These are phyloP conservation scores for Paraphoma sp. DNA, from an alignment of 2,329 filamentous ascomycete genomes.

Conservation along the genomic window DNA sequence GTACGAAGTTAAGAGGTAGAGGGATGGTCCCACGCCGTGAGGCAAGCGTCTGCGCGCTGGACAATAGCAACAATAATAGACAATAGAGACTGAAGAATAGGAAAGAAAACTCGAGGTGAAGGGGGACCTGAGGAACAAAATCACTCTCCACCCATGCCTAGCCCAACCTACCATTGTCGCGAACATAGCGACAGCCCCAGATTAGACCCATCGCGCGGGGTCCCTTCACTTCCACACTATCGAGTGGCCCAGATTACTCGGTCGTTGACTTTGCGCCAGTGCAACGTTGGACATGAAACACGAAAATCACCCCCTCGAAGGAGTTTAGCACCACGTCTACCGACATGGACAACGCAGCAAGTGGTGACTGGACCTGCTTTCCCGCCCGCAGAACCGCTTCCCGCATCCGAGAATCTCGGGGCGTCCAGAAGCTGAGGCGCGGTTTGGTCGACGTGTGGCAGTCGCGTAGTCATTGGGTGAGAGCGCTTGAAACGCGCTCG, in stretches of 20 bases:
- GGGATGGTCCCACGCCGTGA: conserved; percentile 36
- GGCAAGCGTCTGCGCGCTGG: conserved; percentile 40
- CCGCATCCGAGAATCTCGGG: conserved; percentile 15
- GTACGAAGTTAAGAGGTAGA: conserved; percentile 18
- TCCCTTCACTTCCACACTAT: conserved; percentile 28
- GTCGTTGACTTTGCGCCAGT: conserved; percentile 24
- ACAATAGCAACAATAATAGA: conserved; percentile 49
- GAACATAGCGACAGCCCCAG: conserved; percentile 38
- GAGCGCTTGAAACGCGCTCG: conserved; percentile 34
- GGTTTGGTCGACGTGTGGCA: conserved; percentile 33
- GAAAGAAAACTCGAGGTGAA: conserved; percentile 23
- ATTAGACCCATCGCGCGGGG: conserved; percentile 35
- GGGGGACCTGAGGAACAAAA: conserved; percentile 29
- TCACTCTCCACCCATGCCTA: conserved; percentile 14
- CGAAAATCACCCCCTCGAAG: conserved; percentile 24
- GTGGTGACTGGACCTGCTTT: conserved; percentile 23
- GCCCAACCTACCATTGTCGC: conserved; percentile 28
- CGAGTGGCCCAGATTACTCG: conserved; percentile 44
- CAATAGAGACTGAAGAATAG: conserved; percentile 36
- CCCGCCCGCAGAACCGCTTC: conserved; percentile 25
- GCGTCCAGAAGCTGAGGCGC: conserved; percentile 30
- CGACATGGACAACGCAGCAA: conserved; percentile 18
- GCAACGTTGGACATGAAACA: conserved; percentile 37
- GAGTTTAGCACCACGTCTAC: conserved; percentile 20
- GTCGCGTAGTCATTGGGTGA: conserved; percentile 45